These are phyloP conservation scores for Poa pratensis DNA, from an alignment of 176 grass and related monocot species.

Conservation along the genomic window DNA sequence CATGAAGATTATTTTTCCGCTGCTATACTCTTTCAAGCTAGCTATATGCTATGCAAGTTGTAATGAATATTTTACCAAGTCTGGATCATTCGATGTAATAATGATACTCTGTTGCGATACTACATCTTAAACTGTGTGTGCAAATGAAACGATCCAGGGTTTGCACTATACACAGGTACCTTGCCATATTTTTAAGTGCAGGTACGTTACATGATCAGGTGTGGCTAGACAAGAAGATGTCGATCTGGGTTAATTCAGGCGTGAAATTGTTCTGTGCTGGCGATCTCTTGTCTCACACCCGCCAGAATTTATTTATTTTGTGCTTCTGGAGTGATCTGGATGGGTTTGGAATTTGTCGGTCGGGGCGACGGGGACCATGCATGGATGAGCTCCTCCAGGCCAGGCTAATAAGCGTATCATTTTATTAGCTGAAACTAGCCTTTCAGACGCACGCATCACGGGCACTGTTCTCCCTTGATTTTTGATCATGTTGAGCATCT, in stretches of 20 bases:
- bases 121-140: too few relatives aligned
- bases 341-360: not conserved
- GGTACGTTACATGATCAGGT: not conserved
- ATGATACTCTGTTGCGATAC: too few relatives aligned
- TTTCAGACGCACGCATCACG: not conserved
- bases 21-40: too few relatives aligned
- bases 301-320: not conserved
- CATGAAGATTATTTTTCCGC: too few relatives aligned
- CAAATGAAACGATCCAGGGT: too few relatives aligned
- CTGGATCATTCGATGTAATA: too few relatives aligned
- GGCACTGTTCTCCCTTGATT: not conserved
- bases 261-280: not conserved
- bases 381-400: constrained; percentile 1
- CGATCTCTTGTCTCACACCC: not conserved
- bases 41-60: too few relatives aligned
- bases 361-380: not conserved
- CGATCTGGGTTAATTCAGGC: not conserved
- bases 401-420: not conserved
- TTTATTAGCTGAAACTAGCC: not conserved
- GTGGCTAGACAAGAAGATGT: not conserved
- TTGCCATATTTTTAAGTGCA: too few relatives aligned
- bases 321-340: not conserved
- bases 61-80: too few relatives aligned
- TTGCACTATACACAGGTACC: too few relatives aligned
- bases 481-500: not conserved